Conservation (phyloP, 2,329 filamentous ascomycete genomes). For the Xylaria sp. region DNA sequence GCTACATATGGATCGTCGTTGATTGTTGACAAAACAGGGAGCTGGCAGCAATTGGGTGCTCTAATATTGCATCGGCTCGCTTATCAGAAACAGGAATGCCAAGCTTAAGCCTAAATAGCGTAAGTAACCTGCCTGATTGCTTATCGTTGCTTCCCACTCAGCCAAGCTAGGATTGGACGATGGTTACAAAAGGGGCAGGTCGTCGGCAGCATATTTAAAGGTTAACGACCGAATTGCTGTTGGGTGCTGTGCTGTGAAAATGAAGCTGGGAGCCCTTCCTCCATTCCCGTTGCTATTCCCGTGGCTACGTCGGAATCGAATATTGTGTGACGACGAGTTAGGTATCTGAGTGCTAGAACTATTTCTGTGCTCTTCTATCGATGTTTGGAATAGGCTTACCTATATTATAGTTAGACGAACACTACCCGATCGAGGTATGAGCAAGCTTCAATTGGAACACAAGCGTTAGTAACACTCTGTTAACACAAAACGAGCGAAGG, state of each 20-base stretch:
- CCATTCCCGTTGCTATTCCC: background rate
- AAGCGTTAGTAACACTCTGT: conserved; percentile 6
- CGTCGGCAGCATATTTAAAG: background rate
- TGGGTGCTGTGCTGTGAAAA: background rate
- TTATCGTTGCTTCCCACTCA: conserved; percentile 18
- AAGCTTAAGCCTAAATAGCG: conserved; percentile 6
- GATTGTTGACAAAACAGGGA: conserved; percentile 5
- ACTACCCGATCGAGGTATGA: background rate
- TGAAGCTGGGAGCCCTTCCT: background rate
- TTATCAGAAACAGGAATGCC: conserved; percentile 26
- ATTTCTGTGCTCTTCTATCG: background rate
- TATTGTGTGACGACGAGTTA: background rate
- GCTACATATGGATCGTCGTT: conserved; percentile 4
- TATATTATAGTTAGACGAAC: background rate
- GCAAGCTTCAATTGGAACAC: background rate
- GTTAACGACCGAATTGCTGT: conserved; percentile 1
- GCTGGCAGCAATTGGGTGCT: background rate
- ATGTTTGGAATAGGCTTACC: background rate
- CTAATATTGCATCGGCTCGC: conserved; percentile 20
- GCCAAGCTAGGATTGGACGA: conserved; percentile 12
- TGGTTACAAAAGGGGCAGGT: conserved; percentile 23
- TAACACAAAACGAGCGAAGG: background rate
- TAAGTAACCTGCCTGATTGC: conserved; percentile 24
- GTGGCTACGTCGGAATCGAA: background rate
- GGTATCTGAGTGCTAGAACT: background rate